These are phyloP conservation scores for Trametes coccinea DNA, from an alignment of 768 basidiomycete species.

Conservation along the genomic window DNA sequence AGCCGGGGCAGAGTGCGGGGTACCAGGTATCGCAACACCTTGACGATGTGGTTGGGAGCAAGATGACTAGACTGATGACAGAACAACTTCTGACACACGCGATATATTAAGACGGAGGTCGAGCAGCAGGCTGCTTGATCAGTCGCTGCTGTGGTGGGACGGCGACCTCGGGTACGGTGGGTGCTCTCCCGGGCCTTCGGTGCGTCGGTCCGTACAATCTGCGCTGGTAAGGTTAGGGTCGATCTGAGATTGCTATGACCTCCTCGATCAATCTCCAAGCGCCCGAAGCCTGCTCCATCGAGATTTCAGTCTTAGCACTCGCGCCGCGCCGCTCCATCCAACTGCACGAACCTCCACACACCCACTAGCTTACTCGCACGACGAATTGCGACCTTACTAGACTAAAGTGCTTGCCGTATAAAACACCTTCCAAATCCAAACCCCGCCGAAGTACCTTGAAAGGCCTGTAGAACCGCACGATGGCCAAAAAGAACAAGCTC, in stretches of 20 bases:
- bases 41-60: not conserved
- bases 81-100: not conserved
- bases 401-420: too few species aligned
- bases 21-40: not conserved
- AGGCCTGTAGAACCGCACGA: conserved; percentile 4
- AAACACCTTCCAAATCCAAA: too few species aligned
- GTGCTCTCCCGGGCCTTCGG: not conserved
- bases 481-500: conserved; percentile 51
- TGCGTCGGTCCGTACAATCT: not conserved
- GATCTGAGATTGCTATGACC: conserved; percentile 7
- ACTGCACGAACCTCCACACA: not conserved
- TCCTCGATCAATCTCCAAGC: not conserved
- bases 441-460: too few species aligned
- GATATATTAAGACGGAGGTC: too few species aligned
- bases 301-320: not conserved
- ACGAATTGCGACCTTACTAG: too few species aligned
- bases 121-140: too few species aligned
- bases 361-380: not conserved
- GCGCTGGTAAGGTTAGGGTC: conserved; percentile 5
- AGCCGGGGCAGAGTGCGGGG: not conserved
- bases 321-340: not conserved
- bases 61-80: not conserved
- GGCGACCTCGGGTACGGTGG: not conserved
- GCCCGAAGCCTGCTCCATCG: not conserved
- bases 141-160: too few species aligned